Evolutionary conservation across 2,329 filamentous ascomycete species (phyloP), one percentile per base, ranked within the genome.

Genomic region (Beauveria bassiana): DNA sequence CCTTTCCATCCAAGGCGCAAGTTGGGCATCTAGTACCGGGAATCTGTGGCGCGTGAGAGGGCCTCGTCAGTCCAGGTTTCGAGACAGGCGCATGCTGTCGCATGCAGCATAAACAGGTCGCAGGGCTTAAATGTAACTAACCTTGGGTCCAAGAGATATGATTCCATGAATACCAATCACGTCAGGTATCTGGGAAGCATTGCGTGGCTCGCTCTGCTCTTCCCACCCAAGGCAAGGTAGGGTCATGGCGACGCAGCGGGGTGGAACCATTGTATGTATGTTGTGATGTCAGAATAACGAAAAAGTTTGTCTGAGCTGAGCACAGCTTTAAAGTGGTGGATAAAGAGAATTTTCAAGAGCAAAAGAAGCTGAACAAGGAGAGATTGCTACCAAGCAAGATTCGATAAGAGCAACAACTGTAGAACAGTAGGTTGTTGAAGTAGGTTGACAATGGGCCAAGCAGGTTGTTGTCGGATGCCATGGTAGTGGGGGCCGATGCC

Each of bases 11-110:
- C 47, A 72, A 68, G 56, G 75, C 74, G 66, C 81, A 84, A 5
- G 76, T 82, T 53, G 80, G 79, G 68, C 81, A 84, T 66, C 76
- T 74, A 28, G 81, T 79, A 10, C 81, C 81, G 5, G 81, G 77
- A 63, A 81, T 75, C 70, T 75, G 50, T 64, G 43, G 64, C 43
- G 46, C 31, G 47, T 31, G 28, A 31, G 18, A 22, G 20, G 31
- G 1, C 8, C 9, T 20, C 22, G 51, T 61, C 43, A 56, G 59
- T 24, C 9, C 18, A 47, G 20, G 6, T 24, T 47, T 3, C 20
- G 14, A 43, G 31, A 24, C 31, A 42, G 52, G 59, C 59, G 59
- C 52, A 55, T 61, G 10, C 3, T 20, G 52, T 9, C 59, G 59
- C 59, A 61, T 55, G 18, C 34, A 16, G 34, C 20, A 26, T 42